A percentile compares a stretch with the other conserved stretches of the same genome.
Conservation (phyloP, 2,329 filamentous ascomycete genomes). For the Sclerotinia minor region DNA sequence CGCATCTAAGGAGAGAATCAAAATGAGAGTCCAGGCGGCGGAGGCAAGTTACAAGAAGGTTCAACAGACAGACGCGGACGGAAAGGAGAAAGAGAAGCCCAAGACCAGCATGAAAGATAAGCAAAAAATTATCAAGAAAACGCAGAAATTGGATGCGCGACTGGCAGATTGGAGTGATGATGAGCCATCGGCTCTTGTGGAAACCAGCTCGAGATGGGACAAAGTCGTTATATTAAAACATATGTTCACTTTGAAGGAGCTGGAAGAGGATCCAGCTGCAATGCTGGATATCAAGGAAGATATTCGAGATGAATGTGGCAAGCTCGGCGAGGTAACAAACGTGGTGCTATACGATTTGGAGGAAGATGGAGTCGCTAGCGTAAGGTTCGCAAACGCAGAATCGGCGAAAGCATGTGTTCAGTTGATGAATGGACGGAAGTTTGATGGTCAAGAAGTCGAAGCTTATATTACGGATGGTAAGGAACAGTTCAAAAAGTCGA, state of each 20-base stretch:
- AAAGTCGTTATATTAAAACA: conserved; percentile 85
- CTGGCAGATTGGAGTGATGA: conserved; percentile 96
- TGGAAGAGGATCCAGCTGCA: conserved; percentile 80
- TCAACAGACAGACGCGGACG: conserved; percentile 57
- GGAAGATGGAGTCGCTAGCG: conserved; percentile 77
- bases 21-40: conserved; percentile 79
- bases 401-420: conserved; percentile 72
- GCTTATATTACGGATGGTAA: conserved; percentile 70
- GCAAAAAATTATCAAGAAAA: conserved; percentile 87
- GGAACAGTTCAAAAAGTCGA: conserved; percentile 72
- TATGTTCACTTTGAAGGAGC: conserved; percentile 86
- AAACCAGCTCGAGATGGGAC: conserved; percentile 62
- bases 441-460: conserved; percentile 69
- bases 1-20: conserved; percentile 50
- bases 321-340: conserved; percentile 85
- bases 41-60: conserved; percentile 91
- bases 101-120: conserved; percentile 66
- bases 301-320: conserved; percentile 83
- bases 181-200: conserved; percentile 61
- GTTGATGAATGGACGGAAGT: conserved; percentile 77
- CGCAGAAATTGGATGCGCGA: conserved; percentile 86
- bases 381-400: conserved; percentile 73
- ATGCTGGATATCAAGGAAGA: conserved; percentile 93
- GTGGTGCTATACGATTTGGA: conserved; percentile 90
- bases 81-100: conserved; percentile 49